These are phyloP conservation scores for Fusarium sp. DNA, from an alignment of 2,329 filamentous ascomycete genomes.

Conservation along the genomic window DNA sequence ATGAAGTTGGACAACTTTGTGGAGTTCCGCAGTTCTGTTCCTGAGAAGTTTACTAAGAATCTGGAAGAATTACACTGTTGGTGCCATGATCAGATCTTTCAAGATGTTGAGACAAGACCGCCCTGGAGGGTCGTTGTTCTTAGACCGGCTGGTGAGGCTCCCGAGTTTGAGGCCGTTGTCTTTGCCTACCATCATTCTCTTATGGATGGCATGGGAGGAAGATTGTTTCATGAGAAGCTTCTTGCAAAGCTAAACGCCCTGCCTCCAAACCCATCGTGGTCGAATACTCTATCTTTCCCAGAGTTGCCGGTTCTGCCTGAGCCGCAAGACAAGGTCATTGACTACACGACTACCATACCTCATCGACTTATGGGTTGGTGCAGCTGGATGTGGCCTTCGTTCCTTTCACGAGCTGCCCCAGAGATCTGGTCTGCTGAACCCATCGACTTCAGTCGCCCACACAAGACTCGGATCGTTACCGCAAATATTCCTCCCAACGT, in stretches of 20 bases:
- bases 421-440: constrained; percentile 56
- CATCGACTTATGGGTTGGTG: constrained; percentile 58
- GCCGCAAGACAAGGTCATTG: constrained; percentile 56
- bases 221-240: constrained; percentile 62
- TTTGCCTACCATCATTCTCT: constrained; percentile 66
- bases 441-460: constrained; percentile 52
- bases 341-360: constrained; percentile 54
- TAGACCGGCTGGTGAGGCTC: constrained; percentile 21
- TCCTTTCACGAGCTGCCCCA: constrained; percentile 48
- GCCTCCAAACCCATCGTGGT: not conserved
- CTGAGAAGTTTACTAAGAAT: constrained; percentile 49
- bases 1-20: constrained; percentile 60
- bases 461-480: constrained; percentile 53
- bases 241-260: constrained; percentile 55
- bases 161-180: constrained; percentile 54
- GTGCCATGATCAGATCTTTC: constrained; percentile 58
- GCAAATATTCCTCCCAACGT: constrained; percentile 51
- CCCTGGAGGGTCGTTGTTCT: constrained; percentile 62
- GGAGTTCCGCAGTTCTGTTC: constrained; percentile 47
- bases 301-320: constrained; percentile 51
- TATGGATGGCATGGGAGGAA: constrained; percentile 63
- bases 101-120: constrained; percentile 54
- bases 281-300: constrained; percentile 45
- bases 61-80: constrained; percentile 52
- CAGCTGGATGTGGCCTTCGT: constrained; percentile 54